phyloP scores from a whole-genome alignment of 2,329 filamentous ascomycete species.

The Aspergillus fumigatus region DNA sequence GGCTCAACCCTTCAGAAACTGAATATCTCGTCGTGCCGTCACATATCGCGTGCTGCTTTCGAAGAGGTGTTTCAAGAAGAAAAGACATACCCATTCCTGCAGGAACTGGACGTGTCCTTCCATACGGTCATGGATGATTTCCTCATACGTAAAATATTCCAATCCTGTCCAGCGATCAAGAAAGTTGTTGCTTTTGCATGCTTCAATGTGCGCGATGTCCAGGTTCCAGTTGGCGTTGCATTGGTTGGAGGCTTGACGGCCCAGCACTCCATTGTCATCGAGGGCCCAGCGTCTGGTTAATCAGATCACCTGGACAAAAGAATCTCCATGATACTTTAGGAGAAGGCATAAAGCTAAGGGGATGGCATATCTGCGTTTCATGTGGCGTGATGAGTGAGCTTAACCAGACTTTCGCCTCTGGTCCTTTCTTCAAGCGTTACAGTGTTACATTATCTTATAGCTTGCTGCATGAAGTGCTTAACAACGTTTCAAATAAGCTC shows the following conservation, averaged over 20 bases:
- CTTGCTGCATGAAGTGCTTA: background rate
- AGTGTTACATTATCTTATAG: background rate
- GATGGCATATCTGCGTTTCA: background rate
- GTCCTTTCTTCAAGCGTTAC: background rate
- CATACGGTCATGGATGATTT: slow-evolving; percentile 42
- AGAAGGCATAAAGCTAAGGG: background rate
- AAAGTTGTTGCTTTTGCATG: slow-evolving; percentile 61
- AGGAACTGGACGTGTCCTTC: slow-evolving; percentile 73
- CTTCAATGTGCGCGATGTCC: slow-evolving; percentile 54
- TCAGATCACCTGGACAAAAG: background rate
- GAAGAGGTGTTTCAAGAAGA: slow-evolving; percentile 65
- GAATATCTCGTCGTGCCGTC: slow-evolving; percentile 78
- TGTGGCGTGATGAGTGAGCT: background rate
- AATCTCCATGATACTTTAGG: background rate
- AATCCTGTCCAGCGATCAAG: slow-evolving; percentile 43
- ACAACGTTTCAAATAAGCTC: background rate
- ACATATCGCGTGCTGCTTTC: slow-evolving; percentile 70
- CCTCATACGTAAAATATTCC: slow-evolving; percentile 41
- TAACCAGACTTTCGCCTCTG: background rate
- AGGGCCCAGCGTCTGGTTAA: slow-evolving; percentile 14
- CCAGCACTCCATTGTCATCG: slow-evolving; percentile 49
- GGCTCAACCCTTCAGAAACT: slow-evolving; percentile 61
- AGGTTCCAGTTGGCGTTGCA: slow-evolving; percentile 54
- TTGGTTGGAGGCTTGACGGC: slow-evolving; percentile 58
- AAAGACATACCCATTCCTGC: slow-evolving; percentile 62